Base-by-base conservation (phyloP, 192 early-diverging fungal genomes). In the Coemansia asiatica region DNA sequence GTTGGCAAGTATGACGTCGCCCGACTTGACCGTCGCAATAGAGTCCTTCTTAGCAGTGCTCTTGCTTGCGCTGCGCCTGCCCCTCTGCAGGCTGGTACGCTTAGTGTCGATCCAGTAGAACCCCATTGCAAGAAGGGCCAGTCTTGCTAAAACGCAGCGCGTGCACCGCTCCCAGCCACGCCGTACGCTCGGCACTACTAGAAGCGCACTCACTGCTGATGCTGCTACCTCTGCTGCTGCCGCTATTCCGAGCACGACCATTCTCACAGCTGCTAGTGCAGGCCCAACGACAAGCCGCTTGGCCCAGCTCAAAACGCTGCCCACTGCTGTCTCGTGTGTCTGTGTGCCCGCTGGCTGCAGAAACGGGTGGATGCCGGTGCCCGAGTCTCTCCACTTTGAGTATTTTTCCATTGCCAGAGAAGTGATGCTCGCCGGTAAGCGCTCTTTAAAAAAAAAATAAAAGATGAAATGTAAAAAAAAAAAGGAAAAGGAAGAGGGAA, bases 281-380 rank as follows among this genome's bases (percentile, higher is more conserved):
- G 82, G 82, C 0, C 82, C 82, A 6, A 76, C 36, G 2, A 74
- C 18, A 21, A 74, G 78, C 47, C 18, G 47, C 38, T 71, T 76
- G 26, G 56, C 51, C 5, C 25, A 33, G 31, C 46, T 48, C 58
- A 73, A 33, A 38, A 63, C 40, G 21, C 57, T 18, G 16, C 33
- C 50, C 28, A 70, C n/a, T 0, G 50, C 58, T 22, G 46, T 56
- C 33, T 71, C 69, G 60, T 76, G 71, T 21, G 71, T 28, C 26
- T 73, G 79, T 6, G 71, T 65, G 0, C 74, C 71, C 64, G 90
- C 80, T 4, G 88, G 90, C 66, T 89, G 89, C 49, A 93, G 71
- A 75, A 95, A 95, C 8, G 93, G 93, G 64, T 95, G 93, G 49
- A 94, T 92, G n/a, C 93, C 93, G 6, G 92, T 94, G 33, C 92